Percentiles rank a stretch among this genome's conserved stretches.
phyloP scores from a whole-genome alignment of 495 filamentous ascomycete species.

The Neurospora sp. region DNA sequence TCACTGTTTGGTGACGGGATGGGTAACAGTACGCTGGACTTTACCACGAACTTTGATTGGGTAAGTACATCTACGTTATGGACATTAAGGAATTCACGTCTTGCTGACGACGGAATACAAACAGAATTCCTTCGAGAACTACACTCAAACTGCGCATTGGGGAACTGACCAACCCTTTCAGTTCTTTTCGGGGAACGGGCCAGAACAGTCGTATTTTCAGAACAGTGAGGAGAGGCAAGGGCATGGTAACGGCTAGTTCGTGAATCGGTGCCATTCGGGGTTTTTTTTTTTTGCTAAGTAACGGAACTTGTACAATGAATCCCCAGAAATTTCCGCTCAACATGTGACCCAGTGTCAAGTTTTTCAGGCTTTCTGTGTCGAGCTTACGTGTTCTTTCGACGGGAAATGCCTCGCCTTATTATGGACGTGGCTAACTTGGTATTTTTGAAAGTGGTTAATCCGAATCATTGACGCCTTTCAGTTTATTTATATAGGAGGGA shows the following conservation, averaged over 20 bases:
- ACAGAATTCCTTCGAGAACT: conserved; percentile 41
- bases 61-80: conserved; percentile 34
- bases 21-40: conserved; percentile 34
- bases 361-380: neutral
- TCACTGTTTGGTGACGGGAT: conserved; percentile 32
- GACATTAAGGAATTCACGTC: neutral
- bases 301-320: neutral
- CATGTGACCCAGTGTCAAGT: neutral
- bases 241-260: neutral
- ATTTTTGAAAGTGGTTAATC: neutral
- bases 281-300: neutral
- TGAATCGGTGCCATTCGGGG: neutral
- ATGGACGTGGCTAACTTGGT: neutral
- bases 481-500: neutral
- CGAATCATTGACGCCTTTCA: neutral
- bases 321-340: neutral
- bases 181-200: conserved; percentile 34
- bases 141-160: conserved; percentile 37
- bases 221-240: conserved; percentile 4
- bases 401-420: neutral
- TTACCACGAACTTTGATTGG: conserved; percentile 62
- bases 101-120: neutral
- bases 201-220: conserved; percentile 20
- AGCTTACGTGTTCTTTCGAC: neutral
- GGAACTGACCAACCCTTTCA: conserved; percentile 36